Base-by-base conservation (phyloP, 78 protist genomes). In the Dictyostelium intermedium region DNA sequence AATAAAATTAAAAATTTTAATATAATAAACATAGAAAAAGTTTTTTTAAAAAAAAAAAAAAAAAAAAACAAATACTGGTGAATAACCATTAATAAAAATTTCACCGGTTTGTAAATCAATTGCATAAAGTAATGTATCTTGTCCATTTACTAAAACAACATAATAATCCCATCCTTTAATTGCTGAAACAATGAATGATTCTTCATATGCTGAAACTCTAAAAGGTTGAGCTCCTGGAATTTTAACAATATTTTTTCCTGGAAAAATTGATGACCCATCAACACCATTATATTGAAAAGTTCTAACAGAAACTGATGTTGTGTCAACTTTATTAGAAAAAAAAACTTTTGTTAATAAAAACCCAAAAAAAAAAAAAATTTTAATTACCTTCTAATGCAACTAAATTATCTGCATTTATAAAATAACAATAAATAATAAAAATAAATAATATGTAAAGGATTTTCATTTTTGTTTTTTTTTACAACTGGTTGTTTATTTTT, bases 71-170 rank as follows among this genome's bases (percentile, higher is more conserved):
- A 82, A 32, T 72, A 84, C 91, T 72, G 91, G 91, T 84, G 91
- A 72, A 73, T 84, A 84, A 32, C 63, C 78, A 50, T 84, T 77
- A 45, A 84, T 84, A 77, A 84, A 84, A 18, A 72, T 34, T 25
- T 37, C 56, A 23, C 70, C 70, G 6, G 50, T 25, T 27, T 84
- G 66, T 34, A 84, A 73, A 47, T 84, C 45, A 34, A 84, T 47
- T 45, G 47, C 91, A 34, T 45, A 84, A 25, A 84, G 23, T 16
- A 84, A 34, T 30, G 56, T 39, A 39, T 32, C 60, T 76, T 76
- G 61, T 20, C 41, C 41, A 70, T 73, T 69, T 39, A 74, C 91
- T 3, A 84, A 37, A 8, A 84, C 4, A 20, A 84, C 91, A 34
- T 84, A 84, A 77, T 84, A 84, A 10, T 84, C 56, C n/a, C 53